Base-by-base conservation (phyloP, 75 land plant species). In the Cunninghamia lanceolata region DNA sequence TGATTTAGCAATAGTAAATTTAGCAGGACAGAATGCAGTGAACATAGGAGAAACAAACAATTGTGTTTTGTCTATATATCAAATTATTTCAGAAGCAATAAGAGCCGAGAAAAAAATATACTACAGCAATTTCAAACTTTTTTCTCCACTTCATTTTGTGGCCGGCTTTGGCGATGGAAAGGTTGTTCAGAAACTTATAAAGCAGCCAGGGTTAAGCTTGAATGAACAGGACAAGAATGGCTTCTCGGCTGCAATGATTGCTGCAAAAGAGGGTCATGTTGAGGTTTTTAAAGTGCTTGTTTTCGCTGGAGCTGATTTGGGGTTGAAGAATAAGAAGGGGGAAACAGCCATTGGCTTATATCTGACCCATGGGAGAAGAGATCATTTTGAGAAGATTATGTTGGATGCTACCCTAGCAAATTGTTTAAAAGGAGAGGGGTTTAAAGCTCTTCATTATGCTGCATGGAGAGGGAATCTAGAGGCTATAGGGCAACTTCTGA, bases 361-460 rank as follows among this genome's bases (percentile, higher is more conserved):
- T 4, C 81, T 84, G 76, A 17, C 43, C 82, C 88, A 63, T 85
- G 86, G 88, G 30, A 89, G 85, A 17, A 73, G 82, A 36, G 94
- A 94, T 46, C 87, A 86, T 9, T 91, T 95, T 80, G 99, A 95
- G 89, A 92, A 92, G 77, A 90, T 95, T 40, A 84, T 96, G 91
- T 92, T 94, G 40, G 95, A 96, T 70, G 93, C 88, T 73, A 93
- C 94, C 3, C 85, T 96, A 16, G 93, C 91, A 47, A 91, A 90
- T 82, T 91, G 91, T 9, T 86, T 85, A 74, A 87, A 85, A 28
- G 88, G 86, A 63, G 87, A 91, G 28, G 93, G 90, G 2, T 94
- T 95, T 91, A 90, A 93, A 81, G 93, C 94, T 9, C 89, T 96
- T 19, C 99, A 96, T 75, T 96, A 92, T 82, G 99, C 99, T 7